phyloP scores from a whole-genome alignment of 306 rosid genomes.

The Arachis hypogaea region DNA sequence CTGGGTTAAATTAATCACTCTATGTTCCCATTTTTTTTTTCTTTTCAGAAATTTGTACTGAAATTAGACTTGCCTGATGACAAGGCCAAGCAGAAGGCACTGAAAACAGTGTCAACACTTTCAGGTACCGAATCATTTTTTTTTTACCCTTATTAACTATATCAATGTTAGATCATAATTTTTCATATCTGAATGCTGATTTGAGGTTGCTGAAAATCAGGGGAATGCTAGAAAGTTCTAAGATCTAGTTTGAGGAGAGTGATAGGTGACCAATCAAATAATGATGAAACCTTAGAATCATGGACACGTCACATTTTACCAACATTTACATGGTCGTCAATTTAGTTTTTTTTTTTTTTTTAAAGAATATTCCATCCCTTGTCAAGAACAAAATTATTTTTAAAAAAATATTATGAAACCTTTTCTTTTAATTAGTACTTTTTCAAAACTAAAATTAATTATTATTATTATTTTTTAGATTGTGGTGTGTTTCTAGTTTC shows the following conservation, averaged over 20 bases:
- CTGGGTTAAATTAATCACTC: slow-evolving; percentile 35
- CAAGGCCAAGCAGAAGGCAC: slow-evolving; percentile 89
- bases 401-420: too few species aligned
- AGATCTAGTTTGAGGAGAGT: slow-evolving; percentile 36
- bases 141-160: too few species aligned
- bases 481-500: too few species aligned
- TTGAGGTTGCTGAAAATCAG: slow-evolving; percentile 29
- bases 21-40: slow-evolving; percentile 37
- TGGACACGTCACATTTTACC: slow-evolving; percentile 26
- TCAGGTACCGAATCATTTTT: slow-evolving; percentile 59
- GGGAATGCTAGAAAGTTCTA: slow-evolving; percentile 34
- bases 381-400: too few species aligned
- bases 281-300: slow-evolving; percentile 29
- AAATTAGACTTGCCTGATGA: slow-evolving; percentile 77
- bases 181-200: slow-evolving; percentile 1
- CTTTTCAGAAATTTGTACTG: slow-evolving; percentile 72
- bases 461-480: too few species aligned
- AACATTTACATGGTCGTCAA: background rate
- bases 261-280: slow-evolving; percentile 18
- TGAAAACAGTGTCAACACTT: slow-evolving; percentile 83
- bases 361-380: too few species aligned
- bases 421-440: too few species aligned
- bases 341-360: background rate
- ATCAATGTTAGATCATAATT: too few species aligned
- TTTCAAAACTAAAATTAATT: too few species aligned